A percentile compares a stretch with the other conserved stretches of the same genome.
phyloP scores from a whole-genome alignment of 192 early-diverging fungal species.

The Podila epigama region DNA sequence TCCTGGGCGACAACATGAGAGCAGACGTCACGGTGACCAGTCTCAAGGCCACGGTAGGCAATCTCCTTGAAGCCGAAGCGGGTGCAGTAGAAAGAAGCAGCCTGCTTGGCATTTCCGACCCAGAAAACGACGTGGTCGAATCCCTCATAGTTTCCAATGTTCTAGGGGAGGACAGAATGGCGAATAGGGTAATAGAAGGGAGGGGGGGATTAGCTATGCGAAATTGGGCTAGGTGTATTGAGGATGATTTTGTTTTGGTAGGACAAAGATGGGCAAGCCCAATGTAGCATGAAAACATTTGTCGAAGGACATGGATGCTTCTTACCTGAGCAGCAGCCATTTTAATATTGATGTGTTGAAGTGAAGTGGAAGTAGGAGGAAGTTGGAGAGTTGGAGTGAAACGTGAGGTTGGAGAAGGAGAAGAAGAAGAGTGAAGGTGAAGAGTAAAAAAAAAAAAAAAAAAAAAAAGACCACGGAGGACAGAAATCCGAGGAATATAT shows the following conservation, averaged over 20 bases:
- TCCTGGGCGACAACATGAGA: constrained; percentile 89
- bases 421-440: background rate
- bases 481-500: constrained; percentile 1
- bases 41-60: constrained; percentile 97
- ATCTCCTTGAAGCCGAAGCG: constrained; percentile 93
- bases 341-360: constrained; percentile 1
- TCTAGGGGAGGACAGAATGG: background rate
- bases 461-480: background rate
- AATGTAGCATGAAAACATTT: background rate
- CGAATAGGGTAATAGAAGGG: too few species aligned
- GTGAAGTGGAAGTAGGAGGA: background rate
- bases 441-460: background rate
- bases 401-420: background rate
- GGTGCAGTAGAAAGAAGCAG: constrained; percentile 92
- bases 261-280: background rate
- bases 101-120: constrained; percentile 64
- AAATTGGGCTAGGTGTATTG: background rate
- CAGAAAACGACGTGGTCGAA: constrained; percentile 61
- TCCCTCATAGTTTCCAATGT: constrained; percentile 68
- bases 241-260: background rate
- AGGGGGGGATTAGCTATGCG: background rate
- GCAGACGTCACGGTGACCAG: constrained; percentile 84
- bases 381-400: background rate
- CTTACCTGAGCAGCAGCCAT: constrained; percentile 16
- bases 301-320: background rate